Evolutionary conservation across 2,329 filamentous ascomycete genomes (phyloP), one percentile per base, ranked within the genome.

Genomic region (Fusarium nanum): DNA sequence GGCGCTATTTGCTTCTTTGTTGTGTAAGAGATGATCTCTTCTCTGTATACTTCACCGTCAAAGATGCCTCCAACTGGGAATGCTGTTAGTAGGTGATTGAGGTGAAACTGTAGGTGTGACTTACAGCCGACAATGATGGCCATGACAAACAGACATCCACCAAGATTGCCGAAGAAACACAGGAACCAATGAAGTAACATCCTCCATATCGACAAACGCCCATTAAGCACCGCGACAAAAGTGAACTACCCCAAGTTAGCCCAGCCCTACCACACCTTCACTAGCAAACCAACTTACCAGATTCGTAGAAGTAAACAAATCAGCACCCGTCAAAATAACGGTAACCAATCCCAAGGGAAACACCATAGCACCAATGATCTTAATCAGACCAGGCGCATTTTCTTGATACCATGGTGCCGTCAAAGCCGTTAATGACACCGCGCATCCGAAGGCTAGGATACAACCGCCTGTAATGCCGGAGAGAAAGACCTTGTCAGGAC

Each of bases 1-100:
- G 86, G 86, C 0, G 75, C 79, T 9, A 86, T 76, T 60, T 83
- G 83, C 70, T 88, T 88, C 18, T 80, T 79, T 7, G 80, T 84
- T 0, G 83, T 83, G 52, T 83, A 85, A 1, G 78, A 75, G n/a
- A 85, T 79, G 10, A 83, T 83, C 57, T 84, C 79, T 1, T 78
- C 76, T 48, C 76, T 78, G 73, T 83, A 87, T 1, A 81, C 79
- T 6, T 81, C 79, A 3, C 80, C 64, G 7, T 74, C 27, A 78
- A 79, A 76, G 83, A 87, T 23, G 79, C 78, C 34, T 80, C 84
- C 49, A 80, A 84, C 70, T 86, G 12, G 16, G 2, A 6, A 4
- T 5, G 0, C 2, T 11, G 6, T 69, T 16, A 69, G 49, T 20
- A 1, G 7, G 2, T 2, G 2, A 3, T 7, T 12, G 2, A 2